These are phyloP conservation scores for Lachnellula cervina DNA, from an alignment of 2,329 filamentous ascomycete genomes.

Conservation along the genomic window DNA sequence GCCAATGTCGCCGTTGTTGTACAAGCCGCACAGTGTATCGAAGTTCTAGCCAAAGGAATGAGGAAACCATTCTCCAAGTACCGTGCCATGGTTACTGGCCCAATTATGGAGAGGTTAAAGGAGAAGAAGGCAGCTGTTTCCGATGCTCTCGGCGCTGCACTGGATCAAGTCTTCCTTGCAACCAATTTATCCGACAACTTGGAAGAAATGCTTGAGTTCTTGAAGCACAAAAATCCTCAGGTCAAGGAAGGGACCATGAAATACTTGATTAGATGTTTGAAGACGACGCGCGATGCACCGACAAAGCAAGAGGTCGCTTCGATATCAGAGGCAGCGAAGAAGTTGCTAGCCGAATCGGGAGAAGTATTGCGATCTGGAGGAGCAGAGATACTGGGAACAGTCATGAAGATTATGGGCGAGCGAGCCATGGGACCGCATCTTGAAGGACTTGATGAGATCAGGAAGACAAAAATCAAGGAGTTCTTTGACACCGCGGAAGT, in stretches of 20 bases:
- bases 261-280: slow-evolving; percentile 84
- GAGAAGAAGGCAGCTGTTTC: slow-evolving; percentile 91
- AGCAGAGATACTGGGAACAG: slow-evolving; percentile 83
- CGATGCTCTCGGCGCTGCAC: slow-evolving; percentile 78
- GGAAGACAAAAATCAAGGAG: slow-evolving; percentile 94
- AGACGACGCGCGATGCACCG: slow-evolving; percentile 77
- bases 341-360: slow-evolving; percentile 82
- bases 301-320: slow-evolving; percentile 75
- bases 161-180: slow-evolving; percentile 64
- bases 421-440: slow-evolving; percentile 89
- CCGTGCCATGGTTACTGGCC: slow-evolving; percentile 71
- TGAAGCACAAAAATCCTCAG: slow-evolving; percentile 94
- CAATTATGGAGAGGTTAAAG: slow-evolving; percentile 92
- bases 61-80: slow-evolving; percentile 76
- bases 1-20: slow-evolving; percentile 94
- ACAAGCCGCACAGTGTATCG: slow-evolving; percentile 87
- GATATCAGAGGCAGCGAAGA: slow-evolving; percentile 85
- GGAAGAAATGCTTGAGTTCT: slow-evolving; percentile 81
- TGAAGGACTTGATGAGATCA: slow-evolving; percentile 89
- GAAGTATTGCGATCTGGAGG: slow-evolving; percentile 82
- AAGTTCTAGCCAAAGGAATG: slow-evolving; percentile 80
- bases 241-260: slow-evolving; percentile 94
- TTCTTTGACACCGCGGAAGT: slow-evolving; percentile 78
- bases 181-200: slow-evolving; percentile 78
- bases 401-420: slow-evolving; percentile 99